A percentile compares a stretch with the other conserved stretches of the same genome.
Evolutionary conservation across 306 rosid species (phyloP).

Genomic region (Dalbergia cultrata): DNA sequence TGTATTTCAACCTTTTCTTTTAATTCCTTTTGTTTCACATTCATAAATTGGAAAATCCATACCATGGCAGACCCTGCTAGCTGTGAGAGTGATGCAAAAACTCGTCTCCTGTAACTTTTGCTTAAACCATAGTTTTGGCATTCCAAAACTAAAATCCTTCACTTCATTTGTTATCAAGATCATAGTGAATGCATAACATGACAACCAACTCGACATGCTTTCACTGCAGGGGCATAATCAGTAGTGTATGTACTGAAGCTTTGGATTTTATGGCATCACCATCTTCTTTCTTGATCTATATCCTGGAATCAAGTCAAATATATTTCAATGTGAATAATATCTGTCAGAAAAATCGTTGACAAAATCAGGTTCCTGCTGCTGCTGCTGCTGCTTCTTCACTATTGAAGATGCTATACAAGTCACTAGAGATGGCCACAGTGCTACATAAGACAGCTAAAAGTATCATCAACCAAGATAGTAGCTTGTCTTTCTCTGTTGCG

Average conservation of each 20-base stretch:
- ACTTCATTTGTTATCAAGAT: background rate
- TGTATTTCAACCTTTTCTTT: background rate
- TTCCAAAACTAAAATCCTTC: background rate
- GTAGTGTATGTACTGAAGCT: background rate
- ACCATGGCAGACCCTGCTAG: background rate
- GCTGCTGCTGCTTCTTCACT: constrained; percentile 30
- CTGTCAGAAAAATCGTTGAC: constrained; percentile 1
- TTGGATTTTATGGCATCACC: constrained; percentile 30
- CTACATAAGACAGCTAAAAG: constrained; percentile 70
- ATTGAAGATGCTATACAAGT: constrained; percentile 61
- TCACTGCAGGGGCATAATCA: background rate
- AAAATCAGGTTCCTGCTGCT: constrained; percentile 46
- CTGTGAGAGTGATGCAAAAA: background rate
- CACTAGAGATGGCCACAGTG: constrained; percentile 66
- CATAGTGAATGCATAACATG: background rate
- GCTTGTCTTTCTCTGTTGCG: constrained; percentile 66
- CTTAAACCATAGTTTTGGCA: background rate
- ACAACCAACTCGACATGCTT: background rate
- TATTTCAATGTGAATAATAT: constrained; percentile 19
- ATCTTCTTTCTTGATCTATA: constrained; percentile 13
- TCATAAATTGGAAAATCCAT: background rate
- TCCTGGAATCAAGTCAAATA: background rate
- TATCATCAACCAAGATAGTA: constrained; percentile 69
- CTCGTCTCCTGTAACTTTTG: too few relatives aligned
- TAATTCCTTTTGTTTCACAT: background rate